Evolutionary conservation across 1,284 basidiomycete genomes (phyloP), one percentile per base, ranked within the genome.

Genomic region (Neonothopanus nambi): DNA sequence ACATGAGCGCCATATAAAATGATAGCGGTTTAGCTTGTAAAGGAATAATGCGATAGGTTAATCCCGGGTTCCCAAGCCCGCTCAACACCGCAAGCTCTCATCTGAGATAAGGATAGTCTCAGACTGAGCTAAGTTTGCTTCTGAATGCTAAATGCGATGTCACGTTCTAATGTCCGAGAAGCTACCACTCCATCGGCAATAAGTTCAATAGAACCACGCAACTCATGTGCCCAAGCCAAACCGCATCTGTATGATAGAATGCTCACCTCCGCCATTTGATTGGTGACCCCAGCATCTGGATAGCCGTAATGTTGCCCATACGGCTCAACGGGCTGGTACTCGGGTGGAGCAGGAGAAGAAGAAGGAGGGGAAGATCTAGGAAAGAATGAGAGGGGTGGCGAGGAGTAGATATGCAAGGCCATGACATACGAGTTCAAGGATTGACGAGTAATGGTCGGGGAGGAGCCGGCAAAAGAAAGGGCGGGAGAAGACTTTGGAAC

Each of bases 401-500:
- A 39, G 36, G 39, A 40, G 23, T 36, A 40, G 30, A 52, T 18
- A 7, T n/a, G 38, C 18, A 30, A 53, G 38, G 20, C n/a, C n/a
- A 49, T 11, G 11, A 33, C 58, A 57, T 49, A 57, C 61, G 55
- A 57, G 6, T 53, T 38, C 52, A 53, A 55, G 44, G 35, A 44
- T 54, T 50, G 40, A 54, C 51, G 50, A 44, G 9, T 43, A 26
- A 51, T 35, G 21, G 60, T 2, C 57, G 59, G 56, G 48, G 63
- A 26, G 56, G 51, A 20, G 61, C 64, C 18, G 68, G 62, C 20
- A 70, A 67, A 48, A 48, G 52, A 48, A 17, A 59, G 61, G 30
- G 65, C 63, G 24, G 68, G 56, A 11, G 74, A 65, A 13, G 78
- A 71, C 68, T 91, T 93, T 33, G 92, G 92, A 20, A 95, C 84